Evolutionary conservation across 805 yeast genomes (phyloP).

Genomic region (Barnettozyma californica): DNA sequence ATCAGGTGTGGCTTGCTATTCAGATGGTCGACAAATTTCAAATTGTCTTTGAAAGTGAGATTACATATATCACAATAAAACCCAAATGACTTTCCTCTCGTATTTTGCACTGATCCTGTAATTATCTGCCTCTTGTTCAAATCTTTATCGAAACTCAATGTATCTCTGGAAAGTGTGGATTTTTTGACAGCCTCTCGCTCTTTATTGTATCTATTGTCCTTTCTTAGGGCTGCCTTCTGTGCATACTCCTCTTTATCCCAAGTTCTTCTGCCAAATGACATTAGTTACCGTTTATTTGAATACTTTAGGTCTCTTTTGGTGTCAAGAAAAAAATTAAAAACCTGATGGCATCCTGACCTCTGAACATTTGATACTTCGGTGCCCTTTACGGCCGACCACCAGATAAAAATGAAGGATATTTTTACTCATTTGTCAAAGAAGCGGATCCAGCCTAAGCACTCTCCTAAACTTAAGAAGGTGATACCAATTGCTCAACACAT

Average conservation of each 20-base stretch:
- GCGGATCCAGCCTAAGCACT: background rate
- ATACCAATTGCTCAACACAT: background rate
- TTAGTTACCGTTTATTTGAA: background rate
- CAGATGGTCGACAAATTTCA: conserved; percentile 78
- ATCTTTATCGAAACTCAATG: conserved; percentile 23
- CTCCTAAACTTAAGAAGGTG: background rate
- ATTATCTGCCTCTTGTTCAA: conserved; percentile 32
- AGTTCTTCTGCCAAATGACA: conserved; percentile 52
- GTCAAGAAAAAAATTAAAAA: background rate
- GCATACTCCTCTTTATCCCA: conserved; percentile 72
- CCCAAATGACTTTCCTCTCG: conserved; percentile 63
- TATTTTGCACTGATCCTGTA: conserved; percentile 26
- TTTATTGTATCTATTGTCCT: conserved; percentile 11
- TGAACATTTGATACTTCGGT: too few species aligned
- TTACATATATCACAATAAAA: conserved; percentile 81
- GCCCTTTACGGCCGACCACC: too few species aligned
- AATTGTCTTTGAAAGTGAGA: conserved; percentile 74
- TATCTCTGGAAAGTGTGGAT: conserved; percentile 12
- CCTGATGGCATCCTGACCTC: too few species aligned
- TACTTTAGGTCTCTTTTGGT: background rate
- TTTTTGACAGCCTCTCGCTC: conserved; percentile 4
- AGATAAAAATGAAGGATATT: background rate
- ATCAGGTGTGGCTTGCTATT: conserved; percentile 65
- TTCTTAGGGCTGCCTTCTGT: conserved; percentile 17
- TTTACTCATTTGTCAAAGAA: conserved; percentile 1